These are phyloP conservation scores for Trichosporon sp. DNA, from an alignment of 1,284 basidiomycete species.

Conservation along the genomic window DNA sequence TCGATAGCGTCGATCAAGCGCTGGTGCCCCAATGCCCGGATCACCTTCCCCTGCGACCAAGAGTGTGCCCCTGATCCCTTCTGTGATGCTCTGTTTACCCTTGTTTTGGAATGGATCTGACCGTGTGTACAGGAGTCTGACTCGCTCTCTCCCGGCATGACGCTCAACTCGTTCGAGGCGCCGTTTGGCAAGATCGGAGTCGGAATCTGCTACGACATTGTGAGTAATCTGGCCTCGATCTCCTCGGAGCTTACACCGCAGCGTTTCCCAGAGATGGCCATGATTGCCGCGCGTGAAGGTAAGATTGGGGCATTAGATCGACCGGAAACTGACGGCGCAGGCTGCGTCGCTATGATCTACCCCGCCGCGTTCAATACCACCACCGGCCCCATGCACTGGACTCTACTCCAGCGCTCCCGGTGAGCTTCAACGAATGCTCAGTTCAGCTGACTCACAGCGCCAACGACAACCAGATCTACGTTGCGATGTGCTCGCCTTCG, in stretches of 20 bases:
- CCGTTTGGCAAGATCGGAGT: conserved; percentile 53
- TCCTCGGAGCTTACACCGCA: conserved; percentile 11
- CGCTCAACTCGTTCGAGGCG: conserved; percentile 80
- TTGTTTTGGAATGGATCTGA: not conserved
- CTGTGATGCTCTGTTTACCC: not conserved
- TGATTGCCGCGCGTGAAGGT: conserved; percentile 85
- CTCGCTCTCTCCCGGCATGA: conserved; percentile 74
- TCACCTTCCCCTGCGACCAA: not conserved
- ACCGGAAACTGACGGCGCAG: conserved; percentile 50
- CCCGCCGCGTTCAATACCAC: conserved; percentile 65
- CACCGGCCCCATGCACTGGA: conserved; percentile 96
- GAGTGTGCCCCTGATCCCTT: not conserved
- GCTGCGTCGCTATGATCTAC: conserved; percentile 85
- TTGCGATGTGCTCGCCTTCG: conserved; percentile 93
- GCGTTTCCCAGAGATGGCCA: conserved; percentile 91
- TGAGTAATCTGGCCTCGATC: conserved; percentile 20
- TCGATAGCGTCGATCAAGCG: not conserved
- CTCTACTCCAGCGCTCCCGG: conserved; percentile 81
- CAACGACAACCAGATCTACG: conserved; percentile 92
- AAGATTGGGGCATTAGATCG: conserved; percentile 13
- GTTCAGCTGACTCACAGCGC: conserved; percentile 59
- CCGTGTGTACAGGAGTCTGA: conserved; percentile 74
- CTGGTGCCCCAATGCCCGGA: not conserved
- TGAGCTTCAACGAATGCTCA: conserved; percentile 43
- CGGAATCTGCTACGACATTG: conserved; percentile 54